Evolutionary conservation across 2,329 filamentous ascomycete genomes (phyloP).

Genomic region (Amauroascus niger): DNA sequence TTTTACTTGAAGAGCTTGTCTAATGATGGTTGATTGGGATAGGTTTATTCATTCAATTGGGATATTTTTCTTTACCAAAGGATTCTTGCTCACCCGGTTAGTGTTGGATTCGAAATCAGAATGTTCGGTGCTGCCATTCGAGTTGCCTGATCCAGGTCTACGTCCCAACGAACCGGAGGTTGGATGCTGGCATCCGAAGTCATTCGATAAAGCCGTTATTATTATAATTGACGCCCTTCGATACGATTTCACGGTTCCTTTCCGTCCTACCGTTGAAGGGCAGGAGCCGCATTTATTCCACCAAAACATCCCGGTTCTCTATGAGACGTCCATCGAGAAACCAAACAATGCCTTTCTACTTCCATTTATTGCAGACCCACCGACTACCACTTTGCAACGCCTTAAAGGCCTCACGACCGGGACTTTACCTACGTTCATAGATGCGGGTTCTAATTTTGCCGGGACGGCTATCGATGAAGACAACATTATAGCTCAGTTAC

Average conservation of each 20-base stretch:
- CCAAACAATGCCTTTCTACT: slow-evolving; percentile 80
- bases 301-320: slow-evolving; percentile 75
- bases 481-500: slow-evolving; percentile 58
- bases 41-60: slow-evolving; percentile 66
- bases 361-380: slow-evolving; percentile 94
- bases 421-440: slow-evolving; percentile 87
- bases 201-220: slow-evolving; percentile 82
- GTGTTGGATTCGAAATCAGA: slow-evolving; percentile 67
- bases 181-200: slow-evolving; percentile 94
- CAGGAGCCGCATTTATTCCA: slow-evolving; percentile 59
- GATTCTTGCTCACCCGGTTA: slow-evolving; percentile 81
- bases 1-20: background rate
- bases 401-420: slow-evolving; percentile 92
- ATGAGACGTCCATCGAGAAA: slow-evolving; percentile 64
- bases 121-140: slow-evolving; percentile 59
- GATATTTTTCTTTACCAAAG: slow-evolving; percentile 86
- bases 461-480: slow-evolving; percentile 95
- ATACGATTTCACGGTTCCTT: slow-evolving; percentile 92
- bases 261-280: slow-evolving; percentile 40
- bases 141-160: slow-evolving; percentile 27
- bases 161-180: slow-evolving; percentile 38
- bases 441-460: slow-evolving; percentile 88
- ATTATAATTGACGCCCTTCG: slow-evolving; percentile 86
- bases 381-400: slow-evolving; percentile 83
- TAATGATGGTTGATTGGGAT: slow-evolving; percentile 7